phyloP scores from a whole-genome alignment of 2,329 filamentous ascomycete genomes.

The Venturia asperata region DNA sequence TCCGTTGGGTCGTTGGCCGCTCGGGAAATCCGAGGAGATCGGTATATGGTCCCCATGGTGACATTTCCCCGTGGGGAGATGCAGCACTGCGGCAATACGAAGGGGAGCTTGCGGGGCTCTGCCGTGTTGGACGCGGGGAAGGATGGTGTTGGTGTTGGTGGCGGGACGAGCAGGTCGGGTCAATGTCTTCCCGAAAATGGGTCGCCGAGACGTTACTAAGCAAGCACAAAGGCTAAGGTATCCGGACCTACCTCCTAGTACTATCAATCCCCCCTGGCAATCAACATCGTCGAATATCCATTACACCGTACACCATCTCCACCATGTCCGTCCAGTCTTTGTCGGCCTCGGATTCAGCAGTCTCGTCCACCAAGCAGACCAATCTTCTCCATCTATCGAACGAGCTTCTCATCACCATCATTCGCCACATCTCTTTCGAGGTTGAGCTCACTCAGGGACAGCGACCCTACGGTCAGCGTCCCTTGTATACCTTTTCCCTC shows the following conservation, averaged over 20 bases:
- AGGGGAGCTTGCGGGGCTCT: neutral
- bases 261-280: neutral
- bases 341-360: neutral
- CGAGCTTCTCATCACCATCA: constrained; percentile 6
- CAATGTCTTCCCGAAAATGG: neutral
- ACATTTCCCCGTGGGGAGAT: neutral
- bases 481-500: neutral
- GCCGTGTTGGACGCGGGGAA: neutral
- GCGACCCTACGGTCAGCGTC: constrained; percentile 3
- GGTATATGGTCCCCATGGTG: neutral
- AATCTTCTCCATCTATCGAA: neutral
- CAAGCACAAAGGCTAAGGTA: neutral
- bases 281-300: neutral
- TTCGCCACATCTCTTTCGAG: neutral
- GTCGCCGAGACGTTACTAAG: neutral
- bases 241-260: no score
- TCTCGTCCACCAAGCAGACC: neutral
- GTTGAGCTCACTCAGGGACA: neutral
- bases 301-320: neutral
- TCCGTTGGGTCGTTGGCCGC: neutral
- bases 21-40: neutral
- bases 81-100: neutral
- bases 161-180: neutral
- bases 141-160: no score
- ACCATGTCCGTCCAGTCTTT: neutral